These are phyloP conservation scores for Xerocomellus dryophilus DNA, from an alignment of 768 basidiomycete species.

Conservation along the genomic window DNA sequence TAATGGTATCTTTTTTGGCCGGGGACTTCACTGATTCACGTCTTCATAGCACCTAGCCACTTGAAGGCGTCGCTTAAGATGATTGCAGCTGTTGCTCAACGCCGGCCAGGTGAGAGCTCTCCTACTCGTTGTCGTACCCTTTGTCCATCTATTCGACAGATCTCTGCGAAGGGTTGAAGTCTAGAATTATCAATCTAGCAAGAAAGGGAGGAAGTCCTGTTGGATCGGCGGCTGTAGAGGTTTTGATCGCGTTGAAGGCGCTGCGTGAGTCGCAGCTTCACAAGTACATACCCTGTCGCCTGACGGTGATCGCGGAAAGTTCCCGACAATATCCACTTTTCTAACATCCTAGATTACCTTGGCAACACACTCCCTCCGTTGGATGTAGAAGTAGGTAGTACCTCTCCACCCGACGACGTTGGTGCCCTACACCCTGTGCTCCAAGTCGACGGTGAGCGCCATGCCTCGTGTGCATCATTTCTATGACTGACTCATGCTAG, in stretches of 20 bases:
- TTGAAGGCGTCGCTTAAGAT: slow-evolving; percentile 2
- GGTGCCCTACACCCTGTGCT: background rate
- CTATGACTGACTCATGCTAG: background rate
- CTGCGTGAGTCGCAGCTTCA: background rate
- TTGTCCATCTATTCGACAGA: background rate
- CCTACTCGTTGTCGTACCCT: background rate
- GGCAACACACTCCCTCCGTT: background rate
- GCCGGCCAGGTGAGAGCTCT: background rate
- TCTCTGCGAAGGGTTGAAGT: background rate
- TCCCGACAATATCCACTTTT: background rate
- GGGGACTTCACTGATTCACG: background rate
- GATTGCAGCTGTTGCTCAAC: background rate
- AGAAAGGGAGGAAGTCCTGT: background rate
- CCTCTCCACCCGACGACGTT: background rate
- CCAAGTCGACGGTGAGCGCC: background rate
- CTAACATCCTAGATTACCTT: slow-evolving; percentile 6
- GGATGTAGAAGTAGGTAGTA: background rate
- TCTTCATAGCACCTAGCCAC: background rate
- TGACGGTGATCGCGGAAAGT: background rate
- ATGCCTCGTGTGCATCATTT: too few species aligned
- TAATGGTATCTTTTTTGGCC: background rate
- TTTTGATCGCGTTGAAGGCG: background rate
- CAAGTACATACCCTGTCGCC: background rate
- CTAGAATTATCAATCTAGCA: background rate
- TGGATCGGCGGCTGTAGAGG: slow-evolving; percentile 6